A percentile compares a stretch with the other conserved stretches of the same genome.
These are phyloP conservation scores for Cucurbita ficifolia DNA, from an alignment of 306 rosid species.

Conservation along the genomic window DNA sequence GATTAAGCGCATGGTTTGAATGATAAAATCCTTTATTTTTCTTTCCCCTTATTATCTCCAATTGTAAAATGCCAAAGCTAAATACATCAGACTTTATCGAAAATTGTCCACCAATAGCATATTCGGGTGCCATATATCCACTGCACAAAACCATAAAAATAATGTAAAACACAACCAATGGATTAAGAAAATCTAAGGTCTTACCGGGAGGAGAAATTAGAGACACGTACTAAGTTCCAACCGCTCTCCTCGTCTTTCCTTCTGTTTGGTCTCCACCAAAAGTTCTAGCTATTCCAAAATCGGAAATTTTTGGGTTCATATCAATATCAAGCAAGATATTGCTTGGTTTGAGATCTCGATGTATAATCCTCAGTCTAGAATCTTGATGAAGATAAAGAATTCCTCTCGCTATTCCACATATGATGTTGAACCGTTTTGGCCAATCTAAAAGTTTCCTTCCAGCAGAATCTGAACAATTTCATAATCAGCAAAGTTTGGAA, in stretches of 20 bases:
- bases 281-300: slow-evolving; percentile 16
- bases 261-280: slow-evolving; percentile 9
- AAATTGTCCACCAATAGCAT: slow-evolving; percentile 6
- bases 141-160: too few relatives aligned
- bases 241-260: slow-evolving; percentile 7
- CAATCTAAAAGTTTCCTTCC: slow-evolving; percentile 2
- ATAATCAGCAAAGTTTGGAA: too few relatives aligned
- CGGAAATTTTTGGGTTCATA: slow-evolving; percentile 18
- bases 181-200: too few relatives aligned
- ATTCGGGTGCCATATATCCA: slow-evolving; percentile 22
- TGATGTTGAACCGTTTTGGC: slow-evolving; percentile 2
- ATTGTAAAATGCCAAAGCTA: slow-evolving; percentile 9
- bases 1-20: not conserved
- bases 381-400: slow-evolving; percentile 21
- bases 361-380: slow-evolving; percentile 18
- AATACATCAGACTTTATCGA: slow-evolving; percentile 8
- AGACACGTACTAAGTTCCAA: slow-evolving; percentile 22
- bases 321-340: slow-evolving; percentile 12
- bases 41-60: slow-evolving; percentile 17
- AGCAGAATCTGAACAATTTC: too few relatives aligned
- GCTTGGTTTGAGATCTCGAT: slow-evolving; percentile 18
- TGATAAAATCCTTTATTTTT: slow-evolving; percentile 4
- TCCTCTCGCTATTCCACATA: slow-evolving; percentile 12
- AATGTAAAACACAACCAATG: too few relatives aligned
- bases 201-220: too few relatives aligned